phyloP scores from a whole-genome alignment of 345 rosid genomes.

The Murraya paniculata region DNA sequence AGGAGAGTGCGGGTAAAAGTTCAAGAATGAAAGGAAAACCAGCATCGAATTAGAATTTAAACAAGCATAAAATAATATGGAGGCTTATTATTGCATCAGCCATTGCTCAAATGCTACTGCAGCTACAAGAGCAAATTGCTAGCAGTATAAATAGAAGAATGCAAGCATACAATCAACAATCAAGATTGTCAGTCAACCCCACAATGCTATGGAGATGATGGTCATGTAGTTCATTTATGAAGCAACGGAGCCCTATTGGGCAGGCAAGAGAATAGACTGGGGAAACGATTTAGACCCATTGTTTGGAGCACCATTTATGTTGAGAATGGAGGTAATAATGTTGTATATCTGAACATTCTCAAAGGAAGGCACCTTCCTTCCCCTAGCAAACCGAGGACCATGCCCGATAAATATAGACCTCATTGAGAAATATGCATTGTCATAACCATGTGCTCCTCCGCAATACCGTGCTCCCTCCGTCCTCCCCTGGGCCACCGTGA shows the following conservation, averaged over 20 bases:
- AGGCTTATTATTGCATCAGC: too few relatives aligned
- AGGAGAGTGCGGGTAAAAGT: too few relatives aligned
- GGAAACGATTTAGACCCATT: slow-evolving; percentile 71
- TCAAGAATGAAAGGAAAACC: too few relatives aligned
- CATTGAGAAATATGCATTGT: slow-evolving; percentile 87
- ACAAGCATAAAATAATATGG: too few relatives aligned
- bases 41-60: too few relatives aligned
- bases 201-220: too few relatives aligned
- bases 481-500: slow-evolving; percentile 67
- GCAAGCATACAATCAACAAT: too few relatives aligned
- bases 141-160: too few relatives aligned
- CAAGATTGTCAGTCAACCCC: too few relatives aligned
- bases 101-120: too few relatives aligned
- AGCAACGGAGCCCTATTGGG: not conserved
- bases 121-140: too few relatives aligned
- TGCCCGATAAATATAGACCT: slow-evolving; percentile 88
- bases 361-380: slow-evolving; percentile 84
- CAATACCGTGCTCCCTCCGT: slow-evolving; percentile 49
- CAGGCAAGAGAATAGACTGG: slow-evolving; percentile 45
- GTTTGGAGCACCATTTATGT: slow-evolving; percentile 70
- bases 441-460: slow-evolving; percentile 94
- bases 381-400: slow-evolving; percentile 76
- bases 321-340: slow-evolving; percentile 68
- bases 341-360: slow-evolving; percentile 93
- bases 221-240: too few relatives aligned